Base-by-base conservation (phyloP, 2,329 filamentous ascomycete species). In the Fusarium sp. region DNA sequence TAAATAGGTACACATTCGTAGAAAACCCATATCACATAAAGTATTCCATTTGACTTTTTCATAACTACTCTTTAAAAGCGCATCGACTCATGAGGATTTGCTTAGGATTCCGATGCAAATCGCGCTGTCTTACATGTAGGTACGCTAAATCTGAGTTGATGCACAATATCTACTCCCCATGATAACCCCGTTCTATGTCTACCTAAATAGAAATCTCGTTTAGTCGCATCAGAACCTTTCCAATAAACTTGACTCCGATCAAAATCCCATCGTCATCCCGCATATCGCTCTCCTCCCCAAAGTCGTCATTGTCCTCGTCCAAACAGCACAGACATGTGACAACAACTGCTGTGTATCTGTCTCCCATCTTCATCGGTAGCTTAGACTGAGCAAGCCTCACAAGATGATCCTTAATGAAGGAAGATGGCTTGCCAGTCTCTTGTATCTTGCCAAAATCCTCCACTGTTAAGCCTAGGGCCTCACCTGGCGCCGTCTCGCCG, bases 311-410 rank as follows among this genome's bases (percentile, higher is more conserved):
- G 2, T 67, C 73, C 0, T 63, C 33, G 58, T 80, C 79, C 18
- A 80, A 51, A 38, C 78, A 79, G 0, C 76, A 79, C 16, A 81
- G 66, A 38, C 79, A 81, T 6, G 74, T 75, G 10, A 74, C 56
- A 0, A 79, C 78, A 4, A 79, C 62, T 6, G 70, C 54, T 2
- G 75, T 58, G 59, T 79, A 81, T 29, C 55, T 76, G 9, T 66
- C 59, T 1, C 77, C 78, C 76, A 78, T 77, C 6, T 59, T 55
- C 6, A 33, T 29, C 11, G 34, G 34, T 1, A 56, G 53, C 7
- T 7, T 40, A 8, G n/a, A 13, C n/a, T 25, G n/a, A 2, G 20
- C 23, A 3, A 56, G 53, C 1, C 7, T 14, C 6, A 56, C 34
- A 13, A 56, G 36, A 8, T 56, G 34, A 10, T 56, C 36, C 11